Evolutionary conservation across 192 early-diverging fungal genomes (phyloP).

Genomic region (Radiomyces spectabilis): DNA sequence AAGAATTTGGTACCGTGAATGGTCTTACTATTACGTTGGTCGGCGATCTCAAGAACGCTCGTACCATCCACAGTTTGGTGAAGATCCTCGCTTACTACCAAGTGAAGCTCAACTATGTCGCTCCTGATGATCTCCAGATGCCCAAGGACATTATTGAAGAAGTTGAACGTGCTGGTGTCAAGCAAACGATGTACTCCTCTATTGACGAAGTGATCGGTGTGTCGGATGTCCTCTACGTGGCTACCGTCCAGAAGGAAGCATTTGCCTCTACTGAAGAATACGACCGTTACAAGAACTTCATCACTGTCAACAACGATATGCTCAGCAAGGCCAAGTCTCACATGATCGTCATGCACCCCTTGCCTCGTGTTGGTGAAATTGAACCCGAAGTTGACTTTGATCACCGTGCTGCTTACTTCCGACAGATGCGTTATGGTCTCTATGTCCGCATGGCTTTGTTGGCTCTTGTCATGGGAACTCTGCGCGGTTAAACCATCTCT

Average conservation of each 20-base stretch:
- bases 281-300: constrained; percentile 64
- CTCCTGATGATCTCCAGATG: constrained; percentile 76
- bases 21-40: constrained; percentile 92
- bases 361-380: constrained; percentile 92
- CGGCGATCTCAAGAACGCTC: constrained; percentile 95
- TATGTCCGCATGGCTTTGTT: constrained; percentile 97
- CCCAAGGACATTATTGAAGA: constrained; percentile 76
- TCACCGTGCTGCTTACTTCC: constrained; percentile 94
- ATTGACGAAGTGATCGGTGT: constrained; percentile 75
- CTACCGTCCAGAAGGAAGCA: constrained; percentile 94
- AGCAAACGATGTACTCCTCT: constrained; percentile 58
- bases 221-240: constrained; percentile 96
- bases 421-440: constrained; percentile 97
- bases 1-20: constrained; percentile 94
- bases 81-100: constrained; percentile 84
- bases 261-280: constrained; percentile 77
- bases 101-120: constrained; percentile 91
- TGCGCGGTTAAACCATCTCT: constrained; percentile 13
- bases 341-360: constrained; percentile 99
- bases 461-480: constrained; percentile 65
- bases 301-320: constrained; percentile 81
- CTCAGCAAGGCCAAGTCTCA: constrained; percentile 84
- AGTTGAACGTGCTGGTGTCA: constrained; percentile 50
- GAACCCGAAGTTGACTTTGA: constrained; percentile 98
- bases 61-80: constrained; percentile 95